Conservation (phyloP, 1,139 yeast species). For the Geotrichum aggregatum region DNA sequence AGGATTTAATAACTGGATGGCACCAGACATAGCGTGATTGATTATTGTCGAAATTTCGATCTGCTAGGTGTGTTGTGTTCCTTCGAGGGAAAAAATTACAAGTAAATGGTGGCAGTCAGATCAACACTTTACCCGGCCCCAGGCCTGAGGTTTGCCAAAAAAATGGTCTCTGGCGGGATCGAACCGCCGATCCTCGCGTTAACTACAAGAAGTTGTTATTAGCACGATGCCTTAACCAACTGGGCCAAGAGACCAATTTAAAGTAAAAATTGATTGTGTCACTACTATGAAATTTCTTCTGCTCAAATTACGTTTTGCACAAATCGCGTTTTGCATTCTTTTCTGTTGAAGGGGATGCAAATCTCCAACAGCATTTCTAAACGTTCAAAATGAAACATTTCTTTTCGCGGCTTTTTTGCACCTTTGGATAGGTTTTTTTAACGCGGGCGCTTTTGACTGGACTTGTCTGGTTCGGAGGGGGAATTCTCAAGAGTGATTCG, state of each 20-base stretch:
- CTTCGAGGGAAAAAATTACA: neutral
- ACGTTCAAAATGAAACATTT: too few relatives aligned
- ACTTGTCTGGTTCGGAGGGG: too few relatives aligned
- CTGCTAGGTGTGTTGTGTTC: neutral
- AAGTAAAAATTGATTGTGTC: neutral
- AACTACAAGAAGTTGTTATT: too few relatives aligned
- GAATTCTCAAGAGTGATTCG: too few relatives aligned
- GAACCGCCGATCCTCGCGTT: conserved; percentile 23
- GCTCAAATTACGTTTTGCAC: too few relatives aligned
- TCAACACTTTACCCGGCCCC: neutral
- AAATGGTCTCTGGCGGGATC: conserved; percentile 22
- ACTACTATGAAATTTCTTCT: too few relatives aligned
- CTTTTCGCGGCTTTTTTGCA: too few relatives aligned
- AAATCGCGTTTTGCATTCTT: too few relatives aligned
- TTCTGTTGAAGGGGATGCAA: too few relatives aligned
- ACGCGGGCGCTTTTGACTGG: too few relatives aligned
- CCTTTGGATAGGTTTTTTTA: too few relatives aligned
- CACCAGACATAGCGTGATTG: conserved; percentile 35
- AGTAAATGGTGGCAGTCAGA: neutral
- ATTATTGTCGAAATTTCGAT: neutral
- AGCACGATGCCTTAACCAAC: conserved; percentile 23
- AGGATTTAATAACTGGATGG: conserved; percentile 88
- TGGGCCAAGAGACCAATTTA: conserved; percentile 22
- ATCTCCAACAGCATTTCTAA: too few relatives aligned
- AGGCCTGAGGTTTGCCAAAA: neutral